Percentiles rank a stretch among this genome's conserved stretches.
phyloP scores from a whole-genome alignment of 176 grass and related monocot genomes.

The Musa acuminata region DNA sequence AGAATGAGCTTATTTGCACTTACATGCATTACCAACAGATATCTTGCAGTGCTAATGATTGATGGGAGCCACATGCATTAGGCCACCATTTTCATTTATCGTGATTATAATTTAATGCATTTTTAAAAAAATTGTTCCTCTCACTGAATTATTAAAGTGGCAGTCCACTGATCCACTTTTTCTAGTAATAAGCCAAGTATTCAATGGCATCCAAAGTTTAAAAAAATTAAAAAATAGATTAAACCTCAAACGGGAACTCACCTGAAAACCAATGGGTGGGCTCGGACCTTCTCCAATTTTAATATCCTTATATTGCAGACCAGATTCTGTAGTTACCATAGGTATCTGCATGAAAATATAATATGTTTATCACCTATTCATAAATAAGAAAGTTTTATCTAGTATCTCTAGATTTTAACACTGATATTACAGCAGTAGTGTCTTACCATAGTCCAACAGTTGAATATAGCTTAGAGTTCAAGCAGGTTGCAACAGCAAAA shows the following conservation, averaged over 20 bases:
- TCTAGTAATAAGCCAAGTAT: no score
- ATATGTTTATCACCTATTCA: neutral
- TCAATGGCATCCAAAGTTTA: neutral
- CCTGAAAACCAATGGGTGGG: slow-evolving; percentile 87
- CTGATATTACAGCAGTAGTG: neutral
- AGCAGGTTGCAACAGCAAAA: neutral
- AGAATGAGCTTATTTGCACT: neutral
- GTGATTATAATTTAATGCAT: no score
- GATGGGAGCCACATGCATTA: no score
- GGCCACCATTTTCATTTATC: no score
- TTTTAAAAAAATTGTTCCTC: no score
- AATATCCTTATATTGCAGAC: slow-evolving; percentile 90
- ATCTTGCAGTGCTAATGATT: no score
- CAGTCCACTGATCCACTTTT: no score
- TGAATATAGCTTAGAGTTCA: neutral
- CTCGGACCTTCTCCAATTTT: slow-evolving; percentile 61
- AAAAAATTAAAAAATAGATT: neutral
- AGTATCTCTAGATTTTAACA: neutral
- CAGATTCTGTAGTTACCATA: slow-evolving; percentile 82
- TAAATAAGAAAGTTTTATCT: neutral
- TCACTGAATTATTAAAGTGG: no score
- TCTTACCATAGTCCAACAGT: neutral
- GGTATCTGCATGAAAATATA: slow-evolving; percentile 36
- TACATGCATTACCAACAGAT: neutral
- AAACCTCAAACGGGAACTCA: neutral